Base-by-base conservation (phyloP, 2,329 filamentous ascomycete genomes). In the Aspergillus texensis region DNA sequence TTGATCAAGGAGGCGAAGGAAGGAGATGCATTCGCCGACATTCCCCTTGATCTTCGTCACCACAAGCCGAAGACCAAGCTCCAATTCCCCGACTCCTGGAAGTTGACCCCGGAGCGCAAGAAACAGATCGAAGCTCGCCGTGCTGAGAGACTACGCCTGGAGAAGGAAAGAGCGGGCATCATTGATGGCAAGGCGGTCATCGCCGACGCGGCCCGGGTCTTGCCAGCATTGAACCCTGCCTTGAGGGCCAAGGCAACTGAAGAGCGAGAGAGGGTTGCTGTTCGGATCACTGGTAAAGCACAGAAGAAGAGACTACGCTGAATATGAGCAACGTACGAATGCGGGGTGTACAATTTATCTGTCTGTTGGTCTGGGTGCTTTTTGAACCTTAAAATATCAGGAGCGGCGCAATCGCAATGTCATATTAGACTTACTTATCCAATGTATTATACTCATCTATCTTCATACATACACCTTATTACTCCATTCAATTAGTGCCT, bases 1-100 rank as follows among this genome's bases (percentile, higher is more conserved):
- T 81, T 99, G 68, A 81, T 99, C 63, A 82, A 81, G 8, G 89
- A 92, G 74, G 93, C 94, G 63, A 91, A 89, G 82, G 90, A 97
- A 74, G 83, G 85, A 28, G 94, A 99, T 70, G 91, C 86, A 12
- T 97, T 98, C 72, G 89, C 89, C 68, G 95, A 99, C 76, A 81
- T 99, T 34, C 94, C 95, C 2, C 85, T 98, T 56, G 94, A 99
- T 75, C 89, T 92, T 64, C 86, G 95, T 71, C 94, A 98, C 78
- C 89, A 94, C 82, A 89, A 86, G 73, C 83, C 86, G 66, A 91
- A 90, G 82, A 77, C 77, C 48, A 87, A 86, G 75, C 84, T 87
- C 60, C 85, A 83, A 67, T 98, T 97, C 78, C 95, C 95, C 2
- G 85, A 88, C 70, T 87, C 89, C 69, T 99, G 95, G 95, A 86